Conservation (phyloP, 768 basidiomycete species). For the Galerina sulciceps region DNA sequence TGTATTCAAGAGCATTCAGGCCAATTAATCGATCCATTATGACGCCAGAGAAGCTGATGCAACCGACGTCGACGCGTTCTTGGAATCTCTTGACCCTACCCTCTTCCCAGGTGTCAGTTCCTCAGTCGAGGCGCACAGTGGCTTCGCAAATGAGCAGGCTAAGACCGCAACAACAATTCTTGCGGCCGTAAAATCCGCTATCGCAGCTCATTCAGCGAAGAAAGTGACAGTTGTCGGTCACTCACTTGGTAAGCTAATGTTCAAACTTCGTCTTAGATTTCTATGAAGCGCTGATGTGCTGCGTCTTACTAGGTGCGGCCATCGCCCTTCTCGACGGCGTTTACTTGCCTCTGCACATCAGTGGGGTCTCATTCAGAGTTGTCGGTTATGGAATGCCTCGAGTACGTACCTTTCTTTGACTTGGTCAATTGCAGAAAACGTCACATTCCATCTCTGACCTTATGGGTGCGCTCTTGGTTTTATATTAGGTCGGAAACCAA, state of each 20-base stretch:
- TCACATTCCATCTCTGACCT: not conserved
- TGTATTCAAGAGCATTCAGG: not conserved
- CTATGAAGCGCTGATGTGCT: not conserved
- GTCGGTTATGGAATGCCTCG: constrained; percentile 49
- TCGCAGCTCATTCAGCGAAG: constrained; percentile 36
- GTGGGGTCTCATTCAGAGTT: constrained; percentile 36
- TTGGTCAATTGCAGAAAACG: not conserved
- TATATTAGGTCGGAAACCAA: constrained; percentile 54
- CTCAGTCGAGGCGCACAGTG: constrained; percentile 47
- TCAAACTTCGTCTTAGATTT: not conserved
- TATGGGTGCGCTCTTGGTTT: not conserved
- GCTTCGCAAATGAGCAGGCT: constrained; percentile 47
- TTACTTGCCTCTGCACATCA: constrained; percentile 56
- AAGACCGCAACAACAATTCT: constrained; percentile 44
- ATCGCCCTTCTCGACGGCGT: constrained; percentile 59
- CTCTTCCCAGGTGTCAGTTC: constrained; percentile 51
- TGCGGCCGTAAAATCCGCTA: constrained; percentile 41
- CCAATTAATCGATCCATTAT: not conserved
- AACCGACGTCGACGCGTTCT: constrained; percentile 41
- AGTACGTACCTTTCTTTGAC: constrained; percentile 19
- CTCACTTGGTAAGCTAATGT: constrained; percentile 37
- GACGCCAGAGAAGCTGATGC: constrained; percentile 35
- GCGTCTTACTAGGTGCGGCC: constrained; percentile 43
- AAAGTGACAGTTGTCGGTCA: constrained; percentile 51
- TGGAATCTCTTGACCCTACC: constrained; percentile 34